These are phyloP conservation scores for Colletotrichum sojae DNA, from an alignment of 2,329 filamentous ascomycete species.

Conservation along the genomic window DNA sequence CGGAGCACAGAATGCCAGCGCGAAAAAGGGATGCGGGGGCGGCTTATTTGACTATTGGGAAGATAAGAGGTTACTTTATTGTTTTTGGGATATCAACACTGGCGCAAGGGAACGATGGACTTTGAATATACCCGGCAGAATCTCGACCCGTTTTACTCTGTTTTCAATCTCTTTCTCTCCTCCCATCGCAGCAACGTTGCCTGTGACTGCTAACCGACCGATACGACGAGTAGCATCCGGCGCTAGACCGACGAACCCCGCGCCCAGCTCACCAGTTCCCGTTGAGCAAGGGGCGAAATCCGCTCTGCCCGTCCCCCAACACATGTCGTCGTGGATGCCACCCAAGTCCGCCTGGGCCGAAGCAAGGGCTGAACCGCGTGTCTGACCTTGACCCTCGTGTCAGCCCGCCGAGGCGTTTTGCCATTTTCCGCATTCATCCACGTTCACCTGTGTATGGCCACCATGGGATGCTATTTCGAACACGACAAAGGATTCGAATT, in stretches of 20 bases:
- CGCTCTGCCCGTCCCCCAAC: too few species aligned
- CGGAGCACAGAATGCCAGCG: neutral
- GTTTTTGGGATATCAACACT: neutral
- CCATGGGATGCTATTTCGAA: too few species aligned
- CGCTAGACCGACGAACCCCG: too few species aligned
- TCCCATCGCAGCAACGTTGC: neutral
- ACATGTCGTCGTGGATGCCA: neutral
- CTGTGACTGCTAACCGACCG: neutral
- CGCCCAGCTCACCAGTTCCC: too few species aligned
- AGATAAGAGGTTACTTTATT: neutral
- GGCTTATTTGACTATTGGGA: neutral
- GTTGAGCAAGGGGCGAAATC: too few species aligned
- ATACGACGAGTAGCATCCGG: too few species aligned
- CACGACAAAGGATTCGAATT: too few species aligned
- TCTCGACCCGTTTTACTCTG: neutral
- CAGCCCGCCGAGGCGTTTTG: too few species aligned
- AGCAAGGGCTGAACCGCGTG: slow-evolving; percentile 13
- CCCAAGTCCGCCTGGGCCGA: slow-evolving; percentile 4
- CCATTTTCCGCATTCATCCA: neutral
- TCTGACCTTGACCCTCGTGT: neutral
- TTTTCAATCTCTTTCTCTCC: neutral
- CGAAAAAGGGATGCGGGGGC: neutral
- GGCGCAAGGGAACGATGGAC: slow-evolving; percentile 23
- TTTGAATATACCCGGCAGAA: slow-evolving; percentile 35
- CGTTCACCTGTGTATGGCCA: neutral